Evolutionary conservation across 2,329 filamentous ascomycete genomes (phyloP), one percentile per base, ranked within the genome.

Genomic region (Tolypocladium capitatum): DNA sequence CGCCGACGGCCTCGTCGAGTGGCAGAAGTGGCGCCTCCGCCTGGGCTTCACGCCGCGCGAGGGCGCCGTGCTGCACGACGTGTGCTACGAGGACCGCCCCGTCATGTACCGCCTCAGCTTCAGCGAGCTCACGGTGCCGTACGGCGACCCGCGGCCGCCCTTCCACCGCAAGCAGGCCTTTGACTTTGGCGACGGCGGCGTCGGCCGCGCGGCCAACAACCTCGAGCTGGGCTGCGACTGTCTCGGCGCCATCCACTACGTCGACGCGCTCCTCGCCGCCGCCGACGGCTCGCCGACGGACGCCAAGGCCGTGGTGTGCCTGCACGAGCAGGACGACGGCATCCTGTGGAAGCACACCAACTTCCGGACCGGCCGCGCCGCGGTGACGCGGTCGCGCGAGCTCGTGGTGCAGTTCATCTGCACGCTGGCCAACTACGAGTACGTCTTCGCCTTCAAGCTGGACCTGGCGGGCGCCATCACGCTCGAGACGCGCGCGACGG

Each of bases 261-360:
- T 86, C 49, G 78, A 83, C 54, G 72, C 71, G 0, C 64, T 78
- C 11, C 65, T 79, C 14, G 68, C 75, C 0, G 69, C 70, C 0
- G 61, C 73, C 0, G 68, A 76, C 30, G 83, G 83, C 0, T 68
- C 71, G 1, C 69, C 77, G 0, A 65, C 64, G 16, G 60, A 68
- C 2, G 68, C 73, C 11, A 74, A 74, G 43, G 79, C 80, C 45
- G 80, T 80, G 2, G 67, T 85, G 35, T 86, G 83, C 52, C 67
- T 85, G 2, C 83, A 86, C 56, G 83, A 86, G 62, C 75, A 84
- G 56, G 83, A 86, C 57, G 76, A 78, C 51, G 83, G 83, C 2
- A 81, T 86, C 43, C 70, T 75, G 21, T 85, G 81, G 80, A 86
- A 86, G 59, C 83, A 86, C 64, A 75, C 80, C 21, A 83, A 86